Evolutionary conservation across 768 basidiomycete genomes (phyloP).

Genomic region (Russula lepida): DNA sequence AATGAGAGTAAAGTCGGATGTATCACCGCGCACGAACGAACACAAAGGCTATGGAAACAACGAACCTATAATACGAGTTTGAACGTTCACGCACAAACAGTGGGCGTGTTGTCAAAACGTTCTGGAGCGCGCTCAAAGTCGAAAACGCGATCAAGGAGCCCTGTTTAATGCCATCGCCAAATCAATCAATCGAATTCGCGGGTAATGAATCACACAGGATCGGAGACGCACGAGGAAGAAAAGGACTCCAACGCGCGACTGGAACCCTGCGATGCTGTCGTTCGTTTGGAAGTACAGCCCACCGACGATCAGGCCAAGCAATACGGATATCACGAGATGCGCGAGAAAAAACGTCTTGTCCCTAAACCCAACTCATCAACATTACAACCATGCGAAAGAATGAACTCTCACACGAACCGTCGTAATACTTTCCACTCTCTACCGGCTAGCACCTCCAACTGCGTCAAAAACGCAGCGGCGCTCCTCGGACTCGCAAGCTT

Average conservation of each 20-base stretch:
- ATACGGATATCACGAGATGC: slow-evolving; percentile 58
- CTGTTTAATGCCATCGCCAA: slow-evolving; percentile 30
- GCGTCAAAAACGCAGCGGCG: slow-evolving; percentile 80
- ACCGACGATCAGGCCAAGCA: slow-evolving; percentile 84
- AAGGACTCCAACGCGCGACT: slow-evolving; percentile 84
- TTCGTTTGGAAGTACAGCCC: slow-evolving; percentile 81
- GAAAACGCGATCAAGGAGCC: slow-evolving; percentile 90
- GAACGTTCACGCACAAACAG: slow-evolving; percentile 89
- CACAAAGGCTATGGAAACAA: not conserved
- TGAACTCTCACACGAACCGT: slow-evolving; percentile 38
- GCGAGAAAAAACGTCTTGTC: slow-evolving; percentile 79
- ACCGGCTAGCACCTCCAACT: slow-evolving; percentile 71
- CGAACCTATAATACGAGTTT: slow-evolving; percentile 74
- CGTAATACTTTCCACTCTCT: slow-evolving; percentile 80
- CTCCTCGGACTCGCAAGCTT: slow-evolving; percentile 31
- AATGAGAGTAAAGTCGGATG: not conserved
- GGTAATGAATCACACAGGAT: not conserved
- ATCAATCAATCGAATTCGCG: not conserved
- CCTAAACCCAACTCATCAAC: slow-evolving; percentile 31
- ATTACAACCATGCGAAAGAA: not conserved
- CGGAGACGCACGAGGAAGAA: slow-evolving; percentile 69
- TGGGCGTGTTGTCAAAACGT: slow-evolving; percentile 73
- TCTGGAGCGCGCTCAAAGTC: slow-evolving; percentile 81
- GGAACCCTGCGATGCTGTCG: slow-evolving; percentile 84
- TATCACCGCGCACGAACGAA: not conserved